Evolutionary conservation across 371 early-diverging fungal species (phyloP), one percentile per base, ranked within the genome.

Genomic region (Chytridium lagenaria): DNA sequence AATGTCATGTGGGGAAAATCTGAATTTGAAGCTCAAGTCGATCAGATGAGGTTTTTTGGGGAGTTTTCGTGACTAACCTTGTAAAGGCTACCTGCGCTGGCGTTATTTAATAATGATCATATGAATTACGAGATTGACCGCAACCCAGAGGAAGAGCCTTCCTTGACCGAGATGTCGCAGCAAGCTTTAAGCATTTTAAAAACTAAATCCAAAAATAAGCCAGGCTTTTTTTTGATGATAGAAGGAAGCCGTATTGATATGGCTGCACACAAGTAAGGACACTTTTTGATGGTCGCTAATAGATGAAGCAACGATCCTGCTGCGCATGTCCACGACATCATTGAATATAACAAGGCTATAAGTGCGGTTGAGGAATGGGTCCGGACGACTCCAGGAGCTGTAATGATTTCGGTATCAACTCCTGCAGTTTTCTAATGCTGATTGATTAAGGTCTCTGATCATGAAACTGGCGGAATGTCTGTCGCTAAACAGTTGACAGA

Each of bases 401-500:
- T 96, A 12, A 78, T 96, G 88, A 93, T 96, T 38, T 94, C 95
- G 30, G 89, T 88, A 33, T n/a, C n/a, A n/a, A n/a, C n/a, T n/a
- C n/a, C n/a, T n/a, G n/a, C n/a, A n/a, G n/a, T n/a, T n/a, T n/a
- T n/a, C n/a, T n/a, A n/a, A n/a, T n/a, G n/a, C n/a, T n/a, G n/a
- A n/a, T n/a, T n/a, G n/a, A n/a, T n/a, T n/a, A 31, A 76, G 75
- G 78, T 78, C 28, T 83, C 84, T 10, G 98, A 98, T 83, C 98
- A 98, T 77, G 98, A 98, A 81, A 98, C 98, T 0, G 98, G 98
- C 23, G 98, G 96, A 0, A 82, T 96, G 34, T 89, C 94, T 0
- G 81, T 94, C 10, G 95, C 89, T 12, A 80, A 87, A 38, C 93
- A 94, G 80, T 78, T 89, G 0, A 67, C 78, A 0, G 69, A 75